Evolutionary conservation across 352 stramenopile species (phyloP), one percentile per base, ranked within the genome.

Genomic region (Phytophthora lateralis): DNA sequence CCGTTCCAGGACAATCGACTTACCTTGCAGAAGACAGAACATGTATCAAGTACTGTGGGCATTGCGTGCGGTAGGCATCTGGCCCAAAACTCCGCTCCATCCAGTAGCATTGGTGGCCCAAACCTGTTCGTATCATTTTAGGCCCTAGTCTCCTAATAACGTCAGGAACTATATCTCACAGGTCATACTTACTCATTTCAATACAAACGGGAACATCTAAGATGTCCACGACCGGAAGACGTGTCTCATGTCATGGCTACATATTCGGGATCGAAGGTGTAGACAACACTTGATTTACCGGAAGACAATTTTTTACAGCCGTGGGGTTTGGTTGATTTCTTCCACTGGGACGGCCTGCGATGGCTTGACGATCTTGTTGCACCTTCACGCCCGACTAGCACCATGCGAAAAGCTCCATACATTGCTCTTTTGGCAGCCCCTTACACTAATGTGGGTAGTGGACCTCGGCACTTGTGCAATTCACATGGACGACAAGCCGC

Each of bases 401-500:
- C 41, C 65, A 59, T 66, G 43, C 41, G 41, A 60, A 66, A 59
- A 66, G 49, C 60, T 63, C 39, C 50, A 63, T 70, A 41, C 26
- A 78, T 75, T 78, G 53, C 57, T 62, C 38, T 47, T 72, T 78
- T 70, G 49, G 45, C 66, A 59, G 44, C n/a, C 44, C 34, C 27
- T 39, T 37, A 15, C 12, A 32, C 51, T 54, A 39, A 72, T 75
- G 69, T 68, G 65, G 66, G 51, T 67, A 42, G 32, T 64, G 43
- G 57, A 75, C 51, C 37, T 69, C 59, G 52, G 60, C 50, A 64
- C 50, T 55, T 72, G 63, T 60, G 45, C 63, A 60, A 69, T 75
- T 68, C 62, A 67, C 60, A 71, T 71, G 63, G 66, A 75, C 56
- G 39, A 71, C 55, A 74, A 77, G 42, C 39, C 60, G 15, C 54